Percentiles rank a stretch among this genome's conserved stretches.
These are phyloP conservation scores for Phellinidium pouzarii DNA, from an alignment of 1,284 basidiomycete species.

Conservation along the genomic window DNA sequence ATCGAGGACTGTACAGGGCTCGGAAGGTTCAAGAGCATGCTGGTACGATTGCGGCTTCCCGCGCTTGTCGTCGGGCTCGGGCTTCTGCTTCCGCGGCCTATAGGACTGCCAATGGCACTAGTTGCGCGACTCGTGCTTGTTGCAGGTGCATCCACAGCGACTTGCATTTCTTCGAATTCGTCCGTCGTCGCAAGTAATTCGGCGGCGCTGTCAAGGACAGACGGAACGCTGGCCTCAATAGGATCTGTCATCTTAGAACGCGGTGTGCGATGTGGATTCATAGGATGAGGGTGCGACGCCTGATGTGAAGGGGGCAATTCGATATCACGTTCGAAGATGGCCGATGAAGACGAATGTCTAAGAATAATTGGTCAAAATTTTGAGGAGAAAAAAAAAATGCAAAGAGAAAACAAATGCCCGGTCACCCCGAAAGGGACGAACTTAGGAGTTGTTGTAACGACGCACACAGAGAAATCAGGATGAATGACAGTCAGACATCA, in stretches of 20 bases:
- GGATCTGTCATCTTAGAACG: constrained; percentile 63
- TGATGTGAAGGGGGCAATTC: constrained; percentile 46
- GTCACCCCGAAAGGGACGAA: no score
- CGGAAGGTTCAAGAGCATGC: constrained; percentile 42
- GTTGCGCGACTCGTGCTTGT: constrained; percentile 1
- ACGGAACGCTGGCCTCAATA: constrained; percentile 65
- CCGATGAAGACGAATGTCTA: constrained; percentile 71
- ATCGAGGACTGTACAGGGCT: constrained; percentile 18
- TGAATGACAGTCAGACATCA: no score
- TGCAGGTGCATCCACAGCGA: constrained; percentile 16
- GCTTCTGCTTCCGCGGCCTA: constrained; percentile 36
- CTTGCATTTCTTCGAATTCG: constrained; percentile 52
- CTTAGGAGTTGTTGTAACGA: no score
- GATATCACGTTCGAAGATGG: constrained; percentile 79
- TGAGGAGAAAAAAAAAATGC: no score
- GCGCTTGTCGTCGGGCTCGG: constrained; percentile 39
- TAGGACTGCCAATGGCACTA: constrained; percentile 12
- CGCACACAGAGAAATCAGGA: no score
- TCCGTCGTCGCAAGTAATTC: constrained; percentile 47
- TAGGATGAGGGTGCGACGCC: constrained; percentile 30
- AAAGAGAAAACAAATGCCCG: no score
- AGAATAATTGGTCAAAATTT: constrained; percentile 6
- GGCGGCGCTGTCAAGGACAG: constrained; percentile 69
- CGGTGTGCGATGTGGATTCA: constrained; percentile 64
- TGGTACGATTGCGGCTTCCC: constrained; percentile 31